Evolutionary conservation across 306 rosid species (phyloP).

Genomic region (Sicyos baderoa): DNA sequence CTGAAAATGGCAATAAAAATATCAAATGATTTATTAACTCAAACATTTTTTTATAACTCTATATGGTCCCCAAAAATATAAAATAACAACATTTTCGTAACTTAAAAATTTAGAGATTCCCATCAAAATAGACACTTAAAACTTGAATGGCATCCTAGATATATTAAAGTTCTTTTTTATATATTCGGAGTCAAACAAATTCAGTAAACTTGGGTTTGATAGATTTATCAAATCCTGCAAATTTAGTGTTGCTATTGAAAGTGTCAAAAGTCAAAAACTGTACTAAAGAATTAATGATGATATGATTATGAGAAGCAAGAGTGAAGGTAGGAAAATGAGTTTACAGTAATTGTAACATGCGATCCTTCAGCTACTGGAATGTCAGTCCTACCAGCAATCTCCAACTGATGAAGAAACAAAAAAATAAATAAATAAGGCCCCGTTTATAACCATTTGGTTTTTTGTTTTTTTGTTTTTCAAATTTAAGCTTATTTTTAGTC

Average conservation of each 20-base stretch:
- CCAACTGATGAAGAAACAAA: no score
- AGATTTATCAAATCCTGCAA: background rate
- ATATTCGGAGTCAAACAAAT: no score
- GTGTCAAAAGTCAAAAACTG: background rate
- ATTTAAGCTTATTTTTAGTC: no score
- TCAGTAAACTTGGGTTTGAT: no score
- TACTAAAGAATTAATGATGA: background rate
- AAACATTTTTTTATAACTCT: no score
- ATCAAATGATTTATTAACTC: background rate
- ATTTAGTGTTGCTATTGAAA: background rate
- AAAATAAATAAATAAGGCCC: no score
- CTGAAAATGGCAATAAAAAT: background rate
- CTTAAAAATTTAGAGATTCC: background rate
- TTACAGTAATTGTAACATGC: constrained; percentile 70
- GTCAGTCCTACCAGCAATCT: no score
- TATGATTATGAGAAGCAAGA: background rate
- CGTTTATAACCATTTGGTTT: no score
- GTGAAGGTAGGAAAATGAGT: background rate
- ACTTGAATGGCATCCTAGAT: no score
- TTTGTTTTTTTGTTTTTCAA: no score
- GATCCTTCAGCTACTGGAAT: constrained; percentile 65
- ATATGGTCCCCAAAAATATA: no score
- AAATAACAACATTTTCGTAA: background rate
- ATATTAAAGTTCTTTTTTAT: no score
- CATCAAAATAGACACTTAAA: background rate